These are phyloP conservation scores for Dianthus caryophyllus DNA, from an alignment of 148 eudicot species.

Conservation along the genomic window DNA sequence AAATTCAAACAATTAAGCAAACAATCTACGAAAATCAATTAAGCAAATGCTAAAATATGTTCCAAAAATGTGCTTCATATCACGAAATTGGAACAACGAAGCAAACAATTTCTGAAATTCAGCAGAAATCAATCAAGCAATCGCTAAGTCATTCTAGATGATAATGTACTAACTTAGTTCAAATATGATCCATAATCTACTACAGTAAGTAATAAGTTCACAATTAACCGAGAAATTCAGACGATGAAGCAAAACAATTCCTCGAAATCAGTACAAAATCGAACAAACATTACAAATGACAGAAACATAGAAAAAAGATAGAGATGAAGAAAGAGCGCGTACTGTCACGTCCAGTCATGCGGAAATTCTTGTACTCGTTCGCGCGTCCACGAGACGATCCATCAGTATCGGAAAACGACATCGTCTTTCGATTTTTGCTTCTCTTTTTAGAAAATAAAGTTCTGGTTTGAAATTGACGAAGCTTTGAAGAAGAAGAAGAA, in stretches of 20 bases:
- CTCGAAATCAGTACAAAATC: background rate
- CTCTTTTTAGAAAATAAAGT: no score
- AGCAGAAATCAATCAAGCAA: no score
- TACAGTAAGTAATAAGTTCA: no score
- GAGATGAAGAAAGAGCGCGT: conserved; percentile 17
- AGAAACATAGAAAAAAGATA: background rate
- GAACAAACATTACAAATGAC: background rate
- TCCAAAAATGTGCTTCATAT: no score
- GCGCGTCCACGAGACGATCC: conserved; percentile 31
- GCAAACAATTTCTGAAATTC: no score
- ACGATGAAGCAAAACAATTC: background rate
- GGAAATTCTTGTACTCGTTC: conserved; percentile 65
- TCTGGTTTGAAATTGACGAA: background rate
- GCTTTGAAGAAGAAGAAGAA: background rate
- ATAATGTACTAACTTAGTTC: no score
- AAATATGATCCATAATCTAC: no score
- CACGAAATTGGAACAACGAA: no score
- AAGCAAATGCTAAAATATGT: no score
- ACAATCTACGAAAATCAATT: no score
- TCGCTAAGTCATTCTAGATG: no score
- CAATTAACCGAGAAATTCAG: background rate
- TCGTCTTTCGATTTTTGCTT: conserved; percentile 8
- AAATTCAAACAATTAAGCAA: no score
- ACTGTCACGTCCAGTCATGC: conserved; percentile 77
- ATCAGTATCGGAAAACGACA: conserved; percentile 82